phyloP scores from a whole-genome alignment of 2,329 filamentous ascomycete species.

The Ambrosiella xylebori region DNA sequence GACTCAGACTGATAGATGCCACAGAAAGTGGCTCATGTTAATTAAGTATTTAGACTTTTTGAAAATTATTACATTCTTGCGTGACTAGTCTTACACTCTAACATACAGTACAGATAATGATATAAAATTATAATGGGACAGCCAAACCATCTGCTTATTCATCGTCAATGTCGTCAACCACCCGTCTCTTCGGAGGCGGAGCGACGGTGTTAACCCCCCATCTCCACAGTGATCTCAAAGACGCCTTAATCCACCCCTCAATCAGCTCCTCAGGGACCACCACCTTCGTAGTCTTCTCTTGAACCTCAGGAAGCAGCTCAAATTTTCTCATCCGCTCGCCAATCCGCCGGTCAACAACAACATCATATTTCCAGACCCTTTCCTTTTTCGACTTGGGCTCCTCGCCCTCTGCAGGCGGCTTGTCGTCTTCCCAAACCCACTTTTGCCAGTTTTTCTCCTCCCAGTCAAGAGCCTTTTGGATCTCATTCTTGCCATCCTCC shows the following conservation, averaged over 20 bases:
- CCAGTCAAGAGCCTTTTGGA: slow-evolving; percentile 43
- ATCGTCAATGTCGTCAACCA: slow-evolving; percentile 23
- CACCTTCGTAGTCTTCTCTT: slow-evolving; percentile 46
- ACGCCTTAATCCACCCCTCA: slow-evolving; percentile 50
- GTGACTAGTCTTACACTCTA: background rate
- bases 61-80: background rate
- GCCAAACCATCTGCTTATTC: slow-evolving; percentile 16
- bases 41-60: background rate
- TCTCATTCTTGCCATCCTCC: slow-evolving; percentile 30
- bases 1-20: slow-evolving; percentile 16
- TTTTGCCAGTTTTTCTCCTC: slow-evolving; percentile 80
- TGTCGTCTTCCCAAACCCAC: slow-evolving; percentile 41
- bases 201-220: slow-evolving; percentile 30
- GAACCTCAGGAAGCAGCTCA: slow-evolving; percentile 50
- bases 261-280: slow-evolving; percentile 49
- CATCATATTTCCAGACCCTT: slow-evolving; percentile 56
- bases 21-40: background rate
- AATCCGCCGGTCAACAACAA: slow-evolving; percentile 63
- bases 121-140: slow-evolving; percentile 5
- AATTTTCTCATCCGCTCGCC: slow-evolving; percentile 66
- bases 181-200: slow-evolving; percentile 24
- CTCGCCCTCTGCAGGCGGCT: slow-evolving; percentile 21
- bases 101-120: slow-evolving; percentile 12
- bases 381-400: slow-evolving; percentile 33
- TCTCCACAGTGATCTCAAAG: slow-evolving; percentile 33